Evolutionary conservation across 1,139 yeast species (phyloP).

Genomic region (Eremothecium coryli): DNA sequence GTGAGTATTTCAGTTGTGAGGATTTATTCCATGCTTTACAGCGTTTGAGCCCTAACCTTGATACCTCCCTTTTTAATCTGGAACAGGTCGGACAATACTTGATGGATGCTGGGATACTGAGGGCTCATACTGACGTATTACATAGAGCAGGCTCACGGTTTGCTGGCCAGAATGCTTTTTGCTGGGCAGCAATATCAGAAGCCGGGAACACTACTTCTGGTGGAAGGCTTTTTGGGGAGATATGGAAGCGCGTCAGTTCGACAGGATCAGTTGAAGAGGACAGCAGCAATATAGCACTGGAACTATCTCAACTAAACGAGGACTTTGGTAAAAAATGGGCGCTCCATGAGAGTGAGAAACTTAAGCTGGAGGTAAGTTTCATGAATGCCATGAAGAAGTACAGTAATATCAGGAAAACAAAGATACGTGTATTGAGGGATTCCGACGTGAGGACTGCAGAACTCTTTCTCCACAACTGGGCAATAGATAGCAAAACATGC

Average conservation of each 20-base stretch:
- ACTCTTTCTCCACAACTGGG: conserved; percentile 1
- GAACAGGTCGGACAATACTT: conserved; percentile 20
- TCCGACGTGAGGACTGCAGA: neutral
- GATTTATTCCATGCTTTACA: conserved; percentile 13
- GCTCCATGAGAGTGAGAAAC: conserved; percentile 1
- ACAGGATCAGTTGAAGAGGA: conserved; percentile 1
- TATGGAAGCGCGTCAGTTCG: conserved; percentile 5
- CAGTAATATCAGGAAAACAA: neutral
- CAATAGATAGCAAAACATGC: neutral
- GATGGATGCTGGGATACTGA: conserved; percentile 11
- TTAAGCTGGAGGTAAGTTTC: conserved; percentile 2
- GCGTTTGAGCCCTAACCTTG: conserved; percentile 10
- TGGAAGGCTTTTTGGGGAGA: neutral
- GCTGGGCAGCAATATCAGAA: conserved; percentile 7
- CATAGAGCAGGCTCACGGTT: conserved; percentile 6
- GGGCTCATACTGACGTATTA: conserved; percentile 8
- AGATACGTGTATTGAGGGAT: neutral
- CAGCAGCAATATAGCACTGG: conserved; percentile 1
- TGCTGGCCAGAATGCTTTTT: conserved; percentile 7
- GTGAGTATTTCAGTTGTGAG: conserved; percentile 17
- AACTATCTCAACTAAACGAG: conserved; percentile 4
- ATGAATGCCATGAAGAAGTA: neutral
- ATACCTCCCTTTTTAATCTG: conserved; percentile 17
- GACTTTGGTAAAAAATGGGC: conserved; percentile 2
- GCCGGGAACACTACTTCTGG: neutral